Conservation (phyloP, 2,329 filamentous ascomycete species). For the Calonectria montana region DNA sequence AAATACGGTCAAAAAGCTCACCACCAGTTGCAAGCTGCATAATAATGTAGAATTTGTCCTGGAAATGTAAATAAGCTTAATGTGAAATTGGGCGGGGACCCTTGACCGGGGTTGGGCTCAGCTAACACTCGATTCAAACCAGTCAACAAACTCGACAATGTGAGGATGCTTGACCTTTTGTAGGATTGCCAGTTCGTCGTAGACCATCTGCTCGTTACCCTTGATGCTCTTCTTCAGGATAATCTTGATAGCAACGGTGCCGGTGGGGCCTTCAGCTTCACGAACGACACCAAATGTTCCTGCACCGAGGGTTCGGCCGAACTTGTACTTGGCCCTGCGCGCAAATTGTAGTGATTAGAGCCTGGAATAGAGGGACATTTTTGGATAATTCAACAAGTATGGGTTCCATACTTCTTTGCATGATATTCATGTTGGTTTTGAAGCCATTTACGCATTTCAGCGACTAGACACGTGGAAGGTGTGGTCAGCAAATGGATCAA, state of each 20-base stretch:
- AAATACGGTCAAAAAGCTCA: slow-evolving; percentile 97
- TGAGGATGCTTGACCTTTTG: slow-evolving; percentile 92
- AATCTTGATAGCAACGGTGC: slow-evolving; percentile 96
- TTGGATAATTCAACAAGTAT: slow-evolving; percentile 38
- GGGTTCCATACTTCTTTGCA: slow-evolving; percentile 84
- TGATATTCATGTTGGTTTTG: slow-evolving; percentile 98
- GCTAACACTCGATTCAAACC: slow-evolving; percentile 95
- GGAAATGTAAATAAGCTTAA: slow-evolving; percentile 20
- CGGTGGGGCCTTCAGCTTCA: slow-evolving; percentile 86
- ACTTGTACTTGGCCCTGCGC: slow-evolving; percentile 83
- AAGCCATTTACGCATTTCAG: slow-evolving; percentile 93
- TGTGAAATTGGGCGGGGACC: background rate
- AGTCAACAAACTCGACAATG: slow-evolving; percentile 97
- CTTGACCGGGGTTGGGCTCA: no score
- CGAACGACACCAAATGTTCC: slow-evolving; percentile 98
- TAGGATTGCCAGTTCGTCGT: slow-evolving; percentile 95
- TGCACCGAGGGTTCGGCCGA: slow-evolving; percentile 93
- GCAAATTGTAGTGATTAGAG: slow-evolving; percentile 36
- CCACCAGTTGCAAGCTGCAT: slow-evolving; percentile 96
- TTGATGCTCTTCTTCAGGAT: slow-evolving; percentile 99
- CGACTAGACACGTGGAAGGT: slow-evolving; percentile 64
- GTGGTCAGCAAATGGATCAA: slow-evolving; percentile 34
- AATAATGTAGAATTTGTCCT: slow-evolving; percentile 99
- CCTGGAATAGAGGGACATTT: slow-evolving; percentile 24
- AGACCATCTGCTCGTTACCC: slow-evolving; percentile 98